Conservation (phyloP, 179 eudicot species). For the Camellia oleifera region DNA sequence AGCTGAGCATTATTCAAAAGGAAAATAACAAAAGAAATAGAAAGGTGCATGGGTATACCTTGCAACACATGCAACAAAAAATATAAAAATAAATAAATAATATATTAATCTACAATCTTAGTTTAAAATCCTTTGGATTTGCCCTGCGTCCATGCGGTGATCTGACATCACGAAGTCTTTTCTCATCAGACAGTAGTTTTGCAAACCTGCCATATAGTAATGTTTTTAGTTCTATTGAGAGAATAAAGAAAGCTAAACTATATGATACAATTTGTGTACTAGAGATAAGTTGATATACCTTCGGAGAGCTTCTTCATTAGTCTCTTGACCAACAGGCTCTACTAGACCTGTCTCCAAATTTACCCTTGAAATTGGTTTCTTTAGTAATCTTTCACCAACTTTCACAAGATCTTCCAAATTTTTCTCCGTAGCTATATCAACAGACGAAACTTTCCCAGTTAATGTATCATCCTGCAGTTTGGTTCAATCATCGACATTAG, state of each 20-base stretch:
- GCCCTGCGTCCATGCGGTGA: background rate
- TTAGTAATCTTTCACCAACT: constrained; percentile 11
- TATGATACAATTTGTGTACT: background rate
- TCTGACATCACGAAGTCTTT: constrained; percentile 6
- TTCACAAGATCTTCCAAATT: constrained; percentile 12
- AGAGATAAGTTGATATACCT: constrained; percentile 4
- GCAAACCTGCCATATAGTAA: constrained; percentile 14
- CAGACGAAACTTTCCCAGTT: background rate
- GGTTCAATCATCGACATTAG: background rate
- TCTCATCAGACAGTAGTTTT: constrained; percentile 2
- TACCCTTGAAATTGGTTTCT: constrained; percentile 14
- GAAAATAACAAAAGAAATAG: no score
- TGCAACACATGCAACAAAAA: no score
- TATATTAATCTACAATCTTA: background rate
- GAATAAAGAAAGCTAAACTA: background rate
- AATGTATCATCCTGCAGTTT: constrained; percentile 24
- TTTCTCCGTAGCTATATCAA: constrained; percentile 9
- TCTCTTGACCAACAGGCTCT: background rate
- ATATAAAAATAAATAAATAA: no score
- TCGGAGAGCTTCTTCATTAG: constrained; percentile 21
- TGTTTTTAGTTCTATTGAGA: background rate
- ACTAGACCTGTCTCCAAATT: constrained; percentile 5
- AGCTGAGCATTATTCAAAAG: no score
- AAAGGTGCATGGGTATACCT: no score
- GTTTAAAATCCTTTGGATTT: background rate